phyloP scores from a whole-genome alignment of 2,329 filamentous ascomycete species.

The Clarireedia hainanense region DNA sequence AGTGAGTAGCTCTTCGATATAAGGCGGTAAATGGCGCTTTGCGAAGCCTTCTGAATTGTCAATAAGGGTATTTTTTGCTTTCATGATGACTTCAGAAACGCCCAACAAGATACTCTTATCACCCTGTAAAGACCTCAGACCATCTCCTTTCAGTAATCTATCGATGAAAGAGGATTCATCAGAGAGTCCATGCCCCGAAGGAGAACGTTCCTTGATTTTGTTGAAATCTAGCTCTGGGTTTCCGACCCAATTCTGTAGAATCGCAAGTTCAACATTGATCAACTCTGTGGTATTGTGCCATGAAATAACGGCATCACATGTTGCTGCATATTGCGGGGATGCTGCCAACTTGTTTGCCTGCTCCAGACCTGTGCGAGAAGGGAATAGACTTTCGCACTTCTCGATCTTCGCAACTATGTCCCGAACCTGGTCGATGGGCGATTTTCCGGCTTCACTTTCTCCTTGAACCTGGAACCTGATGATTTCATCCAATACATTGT shows the following conservation, averaged over 20 bases:
- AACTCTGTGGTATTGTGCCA: constrained; percentile 97
- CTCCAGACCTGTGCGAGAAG: constrained; percentile 68
- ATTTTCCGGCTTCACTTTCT: constrained; percentile 78
- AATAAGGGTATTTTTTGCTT: constrained; percentile 88
- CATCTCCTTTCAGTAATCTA: constrained; percentile 90
- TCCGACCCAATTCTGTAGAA: constrained; percentile 92
- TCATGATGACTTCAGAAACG: constrained; percentile 79
- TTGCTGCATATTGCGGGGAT: constrained; percentile 70
- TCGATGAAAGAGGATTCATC: constrained; percentile 94
- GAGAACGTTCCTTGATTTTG: constrained; percentile 61
- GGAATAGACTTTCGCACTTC: constrained; percentile 77
- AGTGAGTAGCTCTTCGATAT: constrained; percentile 92
- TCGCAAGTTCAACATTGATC: constrained; percentile 88
- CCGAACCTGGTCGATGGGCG: constrained; percentile 78
- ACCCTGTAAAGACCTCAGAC: constrained; percentile 82
- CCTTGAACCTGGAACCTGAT: constrained; percentile 92
- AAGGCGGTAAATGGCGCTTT: constrained; percentile 84
- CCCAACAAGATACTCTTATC: constrained; percentile 78
- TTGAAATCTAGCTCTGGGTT: constrained; percentile 92
- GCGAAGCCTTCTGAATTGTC: constrained; percentile 77
- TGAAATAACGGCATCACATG: constrained; percentile 80
- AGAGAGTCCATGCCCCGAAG: constrained; percentile 62
- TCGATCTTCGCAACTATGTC: constrained; percentile 88
- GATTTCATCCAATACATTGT: constrained; percentile 74
- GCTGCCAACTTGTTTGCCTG: constrained; percentile 67